Evolutionary conservation across 345 rosid genomes (phyloP), one percentile per base, ranked within the genome.

Genomic region (Erysimum cheiranthoides): DNA sequence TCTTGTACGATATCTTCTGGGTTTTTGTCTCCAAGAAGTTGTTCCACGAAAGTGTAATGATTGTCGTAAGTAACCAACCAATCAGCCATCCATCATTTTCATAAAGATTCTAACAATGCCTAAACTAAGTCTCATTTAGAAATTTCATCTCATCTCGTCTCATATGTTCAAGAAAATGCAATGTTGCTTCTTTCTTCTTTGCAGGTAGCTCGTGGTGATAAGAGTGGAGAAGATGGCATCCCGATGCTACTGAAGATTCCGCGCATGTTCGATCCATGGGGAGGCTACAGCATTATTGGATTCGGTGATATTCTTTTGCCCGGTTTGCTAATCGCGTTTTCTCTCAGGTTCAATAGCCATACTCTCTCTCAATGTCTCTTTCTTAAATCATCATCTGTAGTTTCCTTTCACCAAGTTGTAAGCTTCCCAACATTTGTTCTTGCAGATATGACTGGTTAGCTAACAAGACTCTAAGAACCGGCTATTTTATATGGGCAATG

Each of bases 241-340:
- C 99, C 99, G 2, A 93, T 96, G 99, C 84, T 96, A 75, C 76
- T 96, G 74, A 96, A 96, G 81, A 93, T 93, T 63, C 99, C 99
- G 0, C 92, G 97, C 51, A 78, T 96, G 91, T 93, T 88, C 59
- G 99, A 96, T 84, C 99, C 98, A 0, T 96, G 99, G 99, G 99
- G 99, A 32, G 99, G 99, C 68, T 96, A 85, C 85, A 93, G 98
- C 80, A 88, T 96, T 76, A 93, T 96, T 54, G 98, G 99, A 71
- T 96, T 96, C 39, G 99, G 98, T 28, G 99, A 96, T 91, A 96
- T 96, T 79, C 94, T 96, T 77, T 81, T 93, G 70, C 99, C 98
- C 8, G 99, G 98, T 78, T 81, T 96, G 78, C 74, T 96, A 52
- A 77, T 96, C 54, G 94, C 98, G 43, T 93, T 96, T 85, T 81